These are phyloP conservation scores for Hygrophoropsis aurantiaca DNA, from an alignment of 768 basidiomycete species.

Conservation along the genomic window DNA sequence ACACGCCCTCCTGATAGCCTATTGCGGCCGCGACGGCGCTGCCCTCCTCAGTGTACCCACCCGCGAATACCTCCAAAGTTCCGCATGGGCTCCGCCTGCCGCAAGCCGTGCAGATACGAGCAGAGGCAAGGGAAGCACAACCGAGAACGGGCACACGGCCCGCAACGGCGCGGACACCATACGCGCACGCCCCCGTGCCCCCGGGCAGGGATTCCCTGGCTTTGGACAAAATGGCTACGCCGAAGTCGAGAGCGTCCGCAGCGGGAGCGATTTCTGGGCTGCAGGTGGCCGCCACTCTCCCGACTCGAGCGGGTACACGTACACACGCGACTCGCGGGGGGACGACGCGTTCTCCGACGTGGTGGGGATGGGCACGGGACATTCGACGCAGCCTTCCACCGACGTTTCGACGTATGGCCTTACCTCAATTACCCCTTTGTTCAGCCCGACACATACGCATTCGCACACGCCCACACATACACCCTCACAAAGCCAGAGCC, in stretches of 20 bases:
- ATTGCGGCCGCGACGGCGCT: slow-evolving; percentile 80
- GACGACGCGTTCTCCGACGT: slow-evolving; percentile 14
- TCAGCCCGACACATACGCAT: too few relatives aligned
- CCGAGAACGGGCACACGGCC: slow-evolving; percentile 13
- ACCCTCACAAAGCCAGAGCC: slow-evolving; percentile 24
- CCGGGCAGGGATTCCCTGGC: slow-evolving; percentile 1
- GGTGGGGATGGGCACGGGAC: not conserved
- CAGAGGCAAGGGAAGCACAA: slow-evolving; percentile 17
- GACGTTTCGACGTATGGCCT: too few relatives aligned
- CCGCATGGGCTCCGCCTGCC: slow-evolving; percentile 57
- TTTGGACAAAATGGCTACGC: too few relatives aligned
- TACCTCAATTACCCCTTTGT: too few relatives aligned
- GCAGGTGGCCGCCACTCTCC: slow-evolving; percentile 35
- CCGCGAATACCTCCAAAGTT: slow-evolving; percentile 83
- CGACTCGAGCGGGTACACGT: slow-evolving; percentile 6
- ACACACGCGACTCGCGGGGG: slow-evolving; percentile 1
- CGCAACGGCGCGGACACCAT: slow-evolving; percentile 14
- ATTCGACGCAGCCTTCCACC: too few relatives aligned
- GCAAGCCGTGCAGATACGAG: slow-evolving; percentile 8
- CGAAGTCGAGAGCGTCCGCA: slow-evolving; percentile 47
- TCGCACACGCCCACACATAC: not conserved
- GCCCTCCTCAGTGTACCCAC: slow-evolving; percentile 82
- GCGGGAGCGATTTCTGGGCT: slow-evolving; percentile 79
- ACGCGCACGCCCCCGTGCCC: too few relatives aligned
- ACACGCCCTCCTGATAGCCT: slow-evolving; percentile 77